A percentile compares a stretch with the other conserved stretches of the same genome.
Conservation (phyloP, 495 filamentous ascomycete genomes). For the Chaetomium fimeti region DNA sequence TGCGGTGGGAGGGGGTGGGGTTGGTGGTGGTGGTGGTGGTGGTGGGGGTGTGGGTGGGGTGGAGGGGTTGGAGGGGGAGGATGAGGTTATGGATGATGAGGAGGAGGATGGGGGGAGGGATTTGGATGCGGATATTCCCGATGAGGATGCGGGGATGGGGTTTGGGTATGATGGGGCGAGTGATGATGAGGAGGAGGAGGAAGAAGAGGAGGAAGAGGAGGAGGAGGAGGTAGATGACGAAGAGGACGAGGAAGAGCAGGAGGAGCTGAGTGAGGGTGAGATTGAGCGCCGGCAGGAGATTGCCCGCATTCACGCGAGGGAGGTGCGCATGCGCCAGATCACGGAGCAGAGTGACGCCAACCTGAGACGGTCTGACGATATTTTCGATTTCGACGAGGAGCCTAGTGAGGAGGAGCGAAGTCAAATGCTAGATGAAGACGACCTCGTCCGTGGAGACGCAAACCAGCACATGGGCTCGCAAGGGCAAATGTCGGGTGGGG, state of each 20-base stretch:
- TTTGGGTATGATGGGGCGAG: constrained; percentile 47
- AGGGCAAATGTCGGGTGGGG: constrained; percentile 25
- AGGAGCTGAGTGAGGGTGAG: constrained; percentile 16
- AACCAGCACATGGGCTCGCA: not conserved
- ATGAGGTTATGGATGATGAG: constrained; percentile 39
- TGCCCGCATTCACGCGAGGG: constrained; percentile 38
- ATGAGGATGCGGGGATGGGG: constrained; percentile 51
- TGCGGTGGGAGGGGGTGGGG: constrained; percentile 26
- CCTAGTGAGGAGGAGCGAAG: constrained; percentile 47
- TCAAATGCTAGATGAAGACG: constrained; percentile 56
- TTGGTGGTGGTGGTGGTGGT: constrained; percentile 30
- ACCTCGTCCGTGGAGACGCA: constrained; percentile 35
- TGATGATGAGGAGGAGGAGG: constrained; percentile 44
- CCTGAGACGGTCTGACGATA: not conserved
- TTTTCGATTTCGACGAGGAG: constrained; percentile 48
- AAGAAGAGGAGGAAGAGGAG: constrained; percentile 35
- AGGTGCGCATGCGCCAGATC: constrained; percentile 51
- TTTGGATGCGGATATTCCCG: constrained; percentile 67
- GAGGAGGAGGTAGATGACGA: constrained; percentile 33
- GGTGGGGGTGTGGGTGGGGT: too few species aligned
- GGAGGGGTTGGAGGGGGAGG: constrained; percentile 43
- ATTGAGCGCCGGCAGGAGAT: constrained; percentile 36
- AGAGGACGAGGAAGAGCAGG: constrained; percentile 31
- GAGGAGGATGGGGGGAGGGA: constrained; percentile 41
- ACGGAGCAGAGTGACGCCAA: constrained; percentile 18